phyloP scores from a whole-genome alignment of 768 basidiomycete genomes.

The Pisolithus sp. region DNA sequence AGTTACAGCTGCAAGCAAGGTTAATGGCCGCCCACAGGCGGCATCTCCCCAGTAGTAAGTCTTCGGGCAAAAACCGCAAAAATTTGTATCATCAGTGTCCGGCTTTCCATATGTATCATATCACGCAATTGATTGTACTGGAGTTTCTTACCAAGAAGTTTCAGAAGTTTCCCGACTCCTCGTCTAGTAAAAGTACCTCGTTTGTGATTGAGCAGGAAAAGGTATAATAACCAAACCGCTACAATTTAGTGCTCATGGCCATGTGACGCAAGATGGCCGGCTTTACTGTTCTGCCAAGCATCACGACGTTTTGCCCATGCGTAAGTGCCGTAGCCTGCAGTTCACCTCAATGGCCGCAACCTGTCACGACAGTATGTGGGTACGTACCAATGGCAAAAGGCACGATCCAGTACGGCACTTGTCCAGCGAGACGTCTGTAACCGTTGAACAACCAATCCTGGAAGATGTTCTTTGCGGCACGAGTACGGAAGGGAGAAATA shows the following conservation, averaged over 20 bases:
- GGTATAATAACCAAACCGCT: conserved; percentile 8
- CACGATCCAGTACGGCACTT: conserved; percentile 71
- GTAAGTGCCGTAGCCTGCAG: conserved; percentile 69
- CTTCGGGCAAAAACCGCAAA: no score
- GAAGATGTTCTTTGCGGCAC: conserved; percentile 64
- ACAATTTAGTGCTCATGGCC: conserved; percentile 15
- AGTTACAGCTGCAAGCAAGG: no score
- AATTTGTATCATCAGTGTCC: no score
- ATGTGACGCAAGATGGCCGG: conserved; percentile 58
- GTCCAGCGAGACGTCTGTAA: conserved; percentile 65
- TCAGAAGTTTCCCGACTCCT: no score
- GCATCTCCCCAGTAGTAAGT: no score
- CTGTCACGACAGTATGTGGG: background rate
- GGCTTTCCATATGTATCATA: no score
- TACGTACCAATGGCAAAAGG: conserved; percentile 74
- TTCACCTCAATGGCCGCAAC: background rate
- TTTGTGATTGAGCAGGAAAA: conserved; percentile 3
- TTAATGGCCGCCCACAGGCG: no score
- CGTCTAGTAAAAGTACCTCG: conserved; percentile 5
- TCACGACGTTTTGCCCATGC: conserved; percentile 71
- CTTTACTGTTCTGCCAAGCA: conserved; percentile 70
- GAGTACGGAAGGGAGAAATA: conserved; percentile 77
- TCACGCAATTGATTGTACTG: no score
- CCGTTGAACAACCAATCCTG: conserved; percentile 83
- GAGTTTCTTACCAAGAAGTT: no score